These are phyloP conservation scores for Hanseniaspora singularis DNA, from an alignment of 805 yeast genomes.

Conservation along the genomic window DNA sequence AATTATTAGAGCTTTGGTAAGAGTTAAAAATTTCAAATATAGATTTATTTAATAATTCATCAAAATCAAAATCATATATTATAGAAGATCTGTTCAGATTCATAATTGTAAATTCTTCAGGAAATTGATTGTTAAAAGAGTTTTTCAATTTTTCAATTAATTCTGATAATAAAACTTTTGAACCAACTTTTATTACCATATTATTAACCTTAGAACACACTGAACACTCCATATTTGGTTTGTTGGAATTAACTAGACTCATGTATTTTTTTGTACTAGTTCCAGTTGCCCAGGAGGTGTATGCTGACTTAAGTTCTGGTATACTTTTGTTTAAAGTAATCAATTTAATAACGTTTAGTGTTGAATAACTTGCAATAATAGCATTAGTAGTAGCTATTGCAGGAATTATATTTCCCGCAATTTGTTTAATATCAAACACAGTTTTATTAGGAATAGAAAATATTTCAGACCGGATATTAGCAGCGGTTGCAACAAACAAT, in stretches of 20 bases:
- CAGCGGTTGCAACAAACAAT: slow-evolving; percentile 73
- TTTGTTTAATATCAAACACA: slow-evolving; percentile 79
- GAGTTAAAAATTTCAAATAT: slow-evolving; percentile 43
- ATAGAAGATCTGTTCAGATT: slow-evolving; percentile 37
- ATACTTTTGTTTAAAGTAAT: slow-evolving; percentile 29
- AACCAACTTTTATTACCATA: slow-evolving; percentile 35
- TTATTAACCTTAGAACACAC: slow-evolving; percentile 46
- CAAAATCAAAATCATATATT: slow-evolving; percentile 77
- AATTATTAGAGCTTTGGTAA: not conserved
- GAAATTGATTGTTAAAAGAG: slow-evolving; percentile 43
- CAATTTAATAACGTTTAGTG: slow-evolving; percentile 55
- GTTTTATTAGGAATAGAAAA: slow-evolving; percentile 62
- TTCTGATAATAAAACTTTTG: slow-evolving; percentile 34
- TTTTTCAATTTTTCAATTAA: slow-evolving; percentile 40
- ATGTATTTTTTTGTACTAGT: slow-evolving; percentile 41
- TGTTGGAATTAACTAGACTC: slow-evolving; percentile 46
- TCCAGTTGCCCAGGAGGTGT: slow-evolving; percentile 41
- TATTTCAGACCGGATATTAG: slow-evolving; percentile 61
- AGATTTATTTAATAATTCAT: slow-evolving; percentile 49
- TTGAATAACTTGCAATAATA: slow-evolving; percentile 79
- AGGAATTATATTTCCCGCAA: slow-evolving; percentile 96
- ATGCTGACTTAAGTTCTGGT: slow-evolving; percentile 33
- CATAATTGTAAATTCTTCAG: slow-evolving; percentile 26
- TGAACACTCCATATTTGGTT: slow-evolving; percentile 61
- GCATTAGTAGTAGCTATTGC: slow-evolving; percentile 98